These are phyloP conservation scores for Beta corolliflora DNA, from an alignment of 179 eudicot genomes.

Conservation along the genomic window DNA sequence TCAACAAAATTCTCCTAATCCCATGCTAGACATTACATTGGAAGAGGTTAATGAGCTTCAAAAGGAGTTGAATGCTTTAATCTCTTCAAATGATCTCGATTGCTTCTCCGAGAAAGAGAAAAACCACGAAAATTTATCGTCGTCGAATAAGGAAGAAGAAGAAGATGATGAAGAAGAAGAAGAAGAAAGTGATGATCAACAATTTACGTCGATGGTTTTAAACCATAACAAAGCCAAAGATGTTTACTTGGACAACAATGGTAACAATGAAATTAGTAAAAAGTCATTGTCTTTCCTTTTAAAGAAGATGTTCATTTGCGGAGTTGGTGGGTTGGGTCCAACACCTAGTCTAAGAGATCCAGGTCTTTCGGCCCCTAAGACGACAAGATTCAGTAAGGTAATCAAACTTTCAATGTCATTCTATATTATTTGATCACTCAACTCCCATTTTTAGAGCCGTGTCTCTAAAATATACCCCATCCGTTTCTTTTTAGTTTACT, in stretches of 20 bases:
- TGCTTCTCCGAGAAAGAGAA: slow-evolving; percentile 2
- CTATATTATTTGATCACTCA: not conserved
- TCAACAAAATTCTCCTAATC: slow-evolving; percentile 12
- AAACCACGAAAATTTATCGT: not conserved
- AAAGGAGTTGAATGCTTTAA: slow-evolving; percentile 39
- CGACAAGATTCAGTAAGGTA: slow-evolving; percentile 49
- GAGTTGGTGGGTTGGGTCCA: slow-evolving; percentile 39
- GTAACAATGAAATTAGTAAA: slow-evolving; percentile 40
- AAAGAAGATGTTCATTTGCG: slow-evolving; percentile 58
- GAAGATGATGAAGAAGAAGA: not conserved
- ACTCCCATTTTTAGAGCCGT: no score
- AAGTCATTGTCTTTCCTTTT: slow-evolving; percentile 63
- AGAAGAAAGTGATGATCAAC: slow-evolving; percentile 26
- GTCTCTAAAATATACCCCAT: no score
- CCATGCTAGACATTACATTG: slow-evolving; percentile 22
- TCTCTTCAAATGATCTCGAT: slow-evolving; percentile 26
- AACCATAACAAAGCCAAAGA: slow-evolving; percentile 35
- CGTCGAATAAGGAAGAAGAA: not conserved
- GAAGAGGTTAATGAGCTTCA: slow-evolving; percentile 50
- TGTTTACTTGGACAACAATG: slow-evolving; percentile 27
- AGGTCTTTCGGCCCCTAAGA: slow-evolving; percentile 36
- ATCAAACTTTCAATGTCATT: slow-evolving; percentile 8
- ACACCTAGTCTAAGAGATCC: slow-evolving; percentile 52
- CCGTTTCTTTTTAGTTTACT: not conserved
- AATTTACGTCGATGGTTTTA: slow-evolving; percentile 17